Base-by-base conservation (phyloP, 305 asterid genomes). In the Nicotiana rustica region DNA sequence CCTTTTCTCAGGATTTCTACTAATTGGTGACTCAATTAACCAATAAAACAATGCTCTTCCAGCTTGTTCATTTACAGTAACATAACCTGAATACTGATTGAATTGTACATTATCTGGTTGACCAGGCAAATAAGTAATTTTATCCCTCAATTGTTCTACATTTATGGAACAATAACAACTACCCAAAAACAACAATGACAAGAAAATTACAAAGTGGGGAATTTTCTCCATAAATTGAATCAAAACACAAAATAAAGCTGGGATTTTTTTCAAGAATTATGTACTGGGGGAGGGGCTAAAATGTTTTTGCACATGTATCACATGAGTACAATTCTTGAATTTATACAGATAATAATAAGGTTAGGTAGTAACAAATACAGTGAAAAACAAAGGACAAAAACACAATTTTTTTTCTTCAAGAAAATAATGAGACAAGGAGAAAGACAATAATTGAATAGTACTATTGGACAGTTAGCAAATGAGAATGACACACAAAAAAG, bases 41-140 rank as follows among this genome's bases (percentile, higher is more conserved):
- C 99, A 96, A 87, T 95, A 96, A 87, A 96, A 96, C 77, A 96
- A 79, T 77, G 97, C 96, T 78, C 98, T 91, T 85, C 98, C 99
- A 65, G 93, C 90, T 17, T 87, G 70, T 78, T 90, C 67, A 87
- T 93, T 90, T 65, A 94, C 97, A 75, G 94, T 96, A 3, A 96
- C 88, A 85, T 96, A 95, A 38, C 99, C 99, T 1, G 99, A 92
- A 67, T 90, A 96, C 86, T 95, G 98, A 70, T 77, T 73, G 70
- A 96, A 96, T 57, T 90, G 94, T 57, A 89, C 87, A 85, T 90
- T 92, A 57, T 86, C 80, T 29, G 98, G 98, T 87, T 95, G 97
- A 19, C 99, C 98, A 44, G 99, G 99, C 69, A 96, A 87, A 84
- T 79, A 82, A 69, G 60, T 81, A 18, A 96, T 91, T 92, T 91